Base-by-base conservation (phyloP, 2,329 filamentous ascomycete species). In the Apiospora hydei region DNA sequence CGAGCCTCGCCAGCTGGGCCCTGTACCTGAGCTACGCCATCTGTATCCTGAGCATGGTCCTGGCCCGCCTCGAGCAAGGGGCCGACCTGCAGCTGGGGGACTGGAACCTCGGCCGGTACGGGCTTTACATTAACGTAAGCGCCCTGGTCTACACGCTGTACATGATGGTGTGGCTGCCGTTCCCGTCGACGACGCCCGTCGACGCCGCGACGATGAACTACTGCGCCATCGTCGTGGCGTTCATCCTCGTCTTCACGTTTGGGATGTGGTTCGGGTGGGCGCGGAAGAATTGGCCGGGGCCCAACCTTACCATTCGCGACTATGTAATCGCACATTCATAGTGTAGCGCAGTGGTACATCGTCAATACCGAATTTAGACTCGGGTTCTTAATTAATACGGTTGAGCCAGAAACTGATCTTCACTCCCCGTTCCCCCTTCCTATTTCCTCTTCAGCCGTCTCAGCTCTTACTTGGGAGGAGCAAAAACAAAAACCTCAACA, bases 11-110 rank as follows among this genome's bases (percentile, higher is more conserved):
- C 24, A 81, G 80, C 41, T 77, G 82, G 47, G 78, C 80, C 7
- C 76, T 84, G n/a, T 82, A 81, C 71, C 75, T 80, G 5, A 84
- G 81, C 16, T 84, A 84, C 73, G 77, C 83, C 26, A 82, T 84
- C 44, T 61, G 53, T 16, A 81, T 82, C 10, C 82, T 84, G 67
- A 73, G 70, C 67, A 78, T 79, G 69, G 80, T 83, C 75, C 74
- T 83, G 11, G 80, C 78, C 4, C 80, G 81, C 0, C 74, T 84
- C n/a, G 71, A 67, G 24, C 74, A 73, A 0, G 76, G 73, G 0
- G 14, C 30, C 7, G 18, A n/a, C 53, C 73, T 78, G 71, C 44
- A 71, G 10, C 74, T 80, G 44, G 78, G 81, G 18, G 74, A 78
- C 43, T 82, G 80, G 80, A 77, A 74, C 16, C 75, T 83, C 72